These are phyloP conservation scores for Talaromyces sp. DNA, from an alignment of 2,329 filamentous ascomycete species.

Conservation along the genomic window DNA sequence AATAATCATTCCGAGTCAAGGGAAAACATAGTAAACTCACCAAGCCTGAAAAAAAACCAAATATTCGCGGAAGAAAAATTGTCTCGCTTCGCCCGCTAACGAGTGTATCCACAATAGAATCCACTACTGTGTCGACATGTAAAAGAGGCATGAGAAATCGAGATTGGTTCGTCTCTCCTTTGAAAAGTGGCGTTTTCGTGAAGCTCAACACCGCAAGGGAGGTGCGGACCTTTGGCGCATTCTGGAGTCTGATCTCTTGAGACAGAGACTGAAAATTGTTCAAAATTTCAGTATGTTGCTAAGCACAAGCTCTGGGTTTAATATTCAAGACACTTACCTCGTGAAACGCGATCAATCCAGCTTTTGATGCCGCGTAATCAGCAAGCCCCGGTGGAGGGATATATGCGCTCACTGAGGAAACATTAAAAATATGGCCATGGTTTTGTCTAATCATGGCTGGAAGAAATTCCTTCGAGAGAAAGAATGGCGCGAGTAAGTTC, in stretches of 20 bases:
- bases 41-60: constrained; percentile 18
- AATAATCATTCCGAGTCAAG: not conserved
- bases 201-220: constrained; percentile 20
- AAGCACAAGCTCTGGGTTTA: not conserved
- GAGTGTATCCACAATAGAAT: constrained; percentile 19
- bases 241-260: constrained; percentile 12
- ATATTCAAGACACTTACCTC: constrained; percentile 13
- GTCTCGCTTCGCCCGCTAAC: constrained; percentile 17
- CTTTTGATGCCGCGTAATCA: constrained; percentile 22
- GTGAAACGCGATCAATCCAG: constrained; percentile 20
- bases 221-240: constrained; percentile 16
- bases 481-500: constrained; percentile 19
- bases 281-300: not conserved
- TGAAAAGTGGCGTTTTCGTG: constrained; percentile 21
- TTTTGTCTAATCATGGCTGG: constrained; percentile 19
- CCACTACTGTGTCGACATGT: constrained; percentile 22
- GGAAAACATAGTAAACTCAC: constrained; percentile 13
- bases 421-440: constrained; percentile 21
- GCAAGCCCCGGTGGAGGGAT: constrained; percentile 19
- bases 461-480: constrained; percentile 19
- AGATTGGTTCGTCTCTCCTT: constrained; percentile 21
- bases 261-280: constrained; percentile 2
- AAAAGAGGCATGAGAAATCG: constrained; percentile 20
- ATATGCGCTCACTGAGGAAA: constrained; percentile 21
- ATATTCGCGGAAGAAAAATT: constrained; percentile 18